Conservation (phyloP, 2,329 filamentous ascomycete species). For the Arthrobotrys entomopaga region DNA sequence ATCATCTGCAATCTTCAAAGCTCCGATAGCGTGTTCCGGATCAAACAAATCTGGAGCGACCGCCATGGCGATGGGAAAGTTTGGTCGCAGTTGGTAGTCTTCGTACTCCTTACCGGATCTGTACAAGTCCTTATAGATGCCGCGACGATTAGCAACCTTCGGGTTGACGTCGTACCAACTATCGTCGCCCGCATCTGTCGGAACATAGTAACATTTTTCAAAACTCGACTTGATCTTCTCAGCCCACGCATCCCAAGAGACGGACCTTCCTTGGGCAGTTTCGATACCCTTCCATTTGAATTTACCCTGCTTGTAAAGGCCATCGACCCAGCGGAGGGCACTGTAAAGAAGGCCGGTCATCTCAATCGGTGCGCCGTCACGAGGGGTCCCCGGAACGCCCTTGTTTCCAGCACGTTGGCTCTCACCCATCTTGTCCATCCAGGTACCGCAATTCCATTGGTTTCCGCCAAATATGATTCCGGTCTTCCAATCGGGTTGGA, state of each 20-base stretch:
- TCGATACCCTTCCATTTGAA: slow-evolving; percentile 80
- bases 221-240: slow-evolving; percentile 83
- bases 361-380: slow-evolving; percentile 93
- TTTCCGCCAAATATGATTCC: slow-evolving; percentile 95
- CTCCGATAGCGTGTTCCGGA: slow-evolving; percentile 77
- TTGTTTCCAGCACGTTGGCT: slow-evolving; percentile 89
- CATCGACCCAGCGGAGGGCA: slow-evolving; percentile 80
- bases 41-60: slow-evolving; percentile 90
- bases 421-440: slow-evolving; percentile 99
- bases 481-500: slow-evolving; percentile 88
- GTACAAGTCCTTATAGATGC: slow-evolving; percentile 98
- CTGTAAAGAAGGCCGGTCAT: slow-evolving; percentile 95
- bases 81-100: slow-evolving; percentile 94
- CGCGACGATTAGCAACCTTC: slow-evolving; percentile 82
- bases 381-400: slow-evolving; percentile 92
- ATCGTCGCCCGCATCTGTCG: slow-evolving; percentile 75
- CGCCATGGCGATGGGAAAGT: slow-evolving; percentile 95
- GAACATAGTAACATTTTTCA: slow-evolving; percentile 91
- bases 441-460: slow-evolving; percentile 94
- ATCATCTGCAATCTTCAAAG: slow-evolving; percentile 81
- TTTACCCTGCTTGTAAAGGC: slow-evolving; percentile 73
- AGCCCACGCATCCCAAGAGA: slow-evolving; percentile 83
- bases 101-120: slow-evolving; percentile 93
- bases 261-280: slow-evolving; percentile 69
- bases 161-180: slow-evolving; percentile 81